Evolutionary conservation across 192 early-diverging fungal species (phyloP).

Genomic region (Coemansia sp.): DNA sequence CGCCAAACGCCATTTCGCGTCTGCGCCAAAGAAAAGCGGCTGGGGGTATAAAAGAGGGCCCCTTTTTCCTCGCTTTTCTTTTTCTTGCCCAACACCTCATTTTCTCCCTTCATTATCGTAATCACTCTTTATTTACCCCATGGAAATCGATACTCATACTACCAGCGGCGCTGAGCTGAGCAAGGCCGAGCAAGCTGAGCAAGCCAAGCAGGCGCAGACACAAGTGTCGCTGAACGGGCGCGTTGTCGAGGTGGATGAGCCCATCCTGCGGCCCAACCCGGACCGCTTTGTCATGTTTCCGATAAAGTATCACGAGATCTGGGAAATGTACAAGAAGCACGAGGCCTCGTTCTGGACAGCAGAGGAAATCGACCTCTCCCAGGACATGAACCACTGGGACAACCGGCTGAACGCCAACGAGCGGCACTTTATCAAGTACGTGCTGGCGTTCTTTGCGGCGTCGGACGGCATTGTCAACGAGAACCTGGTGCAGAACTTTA

Average conservation of each 20-base stretch:
- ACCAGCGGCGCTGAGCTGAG: constrained; percentile 10
- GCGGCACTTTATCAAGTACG: constrained; percentile 85
- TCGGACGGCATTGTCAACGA: constrained; percentile 97
- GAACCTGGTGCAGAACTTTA: constrained; percentile 88
- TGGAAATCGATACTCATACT: constrained; percentile 33
- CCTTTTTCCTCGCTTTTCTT: constrained; percentile 3
- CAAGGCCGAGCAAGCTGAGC: constrained; percentile 38
- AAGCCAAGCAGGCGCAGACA: constrained; percentile 30
- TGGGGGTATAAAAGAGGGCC: constrained; percentile 5
- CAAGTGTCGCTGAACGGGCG: constrained; percentile 42
- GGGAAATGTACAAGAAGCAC: constrained; percentile 98
- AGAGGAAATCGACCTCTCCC: constrained; percentile 91
- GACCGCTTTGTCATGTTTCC: constrained; percentile 90
- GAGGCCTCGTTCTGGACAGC: constrained; percentile 97
- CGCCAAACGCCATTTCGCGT: constrained; percentile 13
- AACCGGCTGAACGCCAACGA: constrained; percentile 78
- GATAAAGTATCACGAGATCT: constrained; percentile 92
- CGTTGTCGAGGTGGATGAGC: constrained; percentile 51
- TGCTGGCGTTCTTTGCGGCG: constrained; percentile 94
- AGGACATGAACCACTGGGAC: constrained; percentile 90
- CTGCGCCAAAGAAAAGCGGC: not conserved
- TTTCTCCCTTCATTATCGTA: not conserved
- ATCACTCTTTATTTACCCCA: not conserved
- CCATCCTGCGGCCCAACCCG: constrained; percentile 66
- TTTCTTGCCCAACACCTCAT: not conserved